phyloP scores from a whole-genome alignment of 2,329 filamentous ascomycete genomes.

The Plectosphaerella cucumerina region DNA sequence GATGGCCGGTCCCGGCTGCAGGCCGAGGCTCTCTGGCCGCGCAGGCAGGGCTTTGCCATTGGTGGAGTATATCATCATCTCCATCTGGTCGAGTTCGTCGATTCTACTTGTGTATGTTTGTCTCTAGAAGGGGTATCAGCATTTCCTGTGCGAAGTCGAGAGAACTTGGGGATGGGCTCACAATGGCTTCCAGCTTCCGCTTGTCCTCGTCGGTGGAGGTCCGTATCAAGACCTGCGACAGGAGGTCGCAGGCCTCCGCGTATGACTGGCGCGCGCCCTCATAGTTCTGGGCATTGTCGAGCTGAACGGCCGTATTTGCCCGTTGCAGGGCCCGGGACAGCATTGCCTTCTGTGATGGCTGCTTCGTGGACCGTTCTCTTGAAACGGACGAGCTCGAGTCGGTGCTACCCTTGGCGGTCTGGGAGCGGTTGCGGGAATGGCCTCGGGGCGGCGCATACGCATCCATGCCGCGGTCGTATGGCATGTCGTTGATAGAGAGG shows the following conservation, averaged over 20 bases:
- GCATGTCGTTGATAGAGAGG: conserved; percentile 6
- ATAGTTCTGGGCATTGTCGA: conserved; percentile 95
- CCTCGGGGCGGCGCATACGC: conserved; percentile 20
- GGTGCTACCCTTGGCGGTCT: conserved; percentile 37
- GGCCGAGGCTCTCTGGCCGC: conserved; percentile 55
- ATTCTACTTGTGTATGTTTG: conserved; percentile 89
- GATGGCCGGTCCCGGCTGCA: conserved; percentile 32
- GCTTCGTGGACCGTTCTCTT: conserved; percentile 30
- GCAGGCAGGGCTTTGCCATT: conserved; percentile 73
- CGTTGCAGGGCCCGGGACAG: conserved; percentile 92
- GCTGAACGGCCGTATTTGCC: conserved; percentile 89
- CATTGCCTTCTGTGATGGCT: conserved; percentile 88
- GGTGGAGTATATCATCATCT: conserved; percentile 43
- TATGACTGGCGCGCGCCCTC: conserved; percentile 90
- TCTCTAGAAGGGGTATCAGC: conserved; percentile 47
- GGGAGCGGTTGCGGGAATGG: conserved; percentile 43
- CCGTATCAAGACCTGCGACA: conserved; percentile 82
- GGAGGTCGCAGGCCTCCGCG: conserved; percentile 79
- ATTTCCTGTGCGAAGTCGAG: background rate
- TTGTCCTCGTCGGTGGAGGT: conserved; percentile 84
- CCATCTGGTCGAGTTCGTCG: conserved; percentile 74
- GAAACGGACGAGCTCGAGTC: conserved; percentile 34
- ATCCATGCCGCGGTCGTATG: conserved; percentile 27
- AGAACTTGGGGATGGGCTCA: conserved; percentile 45
- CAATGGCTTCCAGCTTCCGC: conserved; percentile 88